A percentile compares a stretch with the other conserved stretches of the same genome.
Conservation (phyloP, 2,329 filamentous ascomycete genomes). For the Xylariaceae sp. region DNA sequence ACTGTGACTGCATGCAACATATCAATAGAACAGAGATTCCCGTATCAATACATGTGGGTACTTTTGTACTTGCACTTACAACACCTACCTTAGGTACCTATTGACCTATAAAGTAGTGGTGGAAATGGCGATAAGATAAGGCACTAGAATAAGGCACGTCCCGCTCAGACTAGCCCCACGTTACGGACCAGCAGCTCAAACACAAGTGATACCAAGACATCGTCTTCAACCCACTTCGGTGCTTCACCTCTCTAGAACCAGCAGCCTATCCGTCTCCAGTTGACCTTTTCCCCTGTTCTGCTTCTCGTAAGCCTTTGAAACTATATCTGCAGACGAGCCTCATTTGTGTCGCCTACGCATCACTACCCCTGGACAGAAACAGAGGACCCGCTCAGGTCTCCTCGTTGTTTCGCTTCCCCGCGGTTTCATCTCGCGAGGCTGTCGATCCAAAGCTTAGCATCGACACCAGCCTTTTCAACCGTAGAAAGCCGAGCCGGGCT, state of each 20-base stretch:
- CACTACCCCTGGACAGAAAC: constrained; percentile 3
- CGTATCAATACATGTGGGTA: no score
- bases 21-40: no score
- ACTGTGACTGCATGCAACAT: no score
- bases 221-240: constrained; percentile 5
- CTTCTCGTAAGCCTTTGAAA: no score
- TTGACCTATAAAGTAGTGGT: no score
- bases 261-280: no score
- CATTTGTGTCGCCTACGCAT: background rate
- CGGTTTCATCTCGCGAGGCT: constrained; percentile 23
- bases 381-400: background rate
- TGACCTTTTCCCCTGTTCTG: no score
- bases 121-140: no score
- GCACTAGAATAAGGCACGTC: no score
- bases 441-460: constrained; percentile 25
- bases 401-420: background rate
- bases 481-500: constrained; percentile 7
- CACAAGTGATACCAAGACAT: constrained; percentile 34
- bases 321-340: background rate
- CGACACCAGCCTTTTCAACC: constrained; percentile 18
- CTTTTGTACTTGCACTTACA: no score
- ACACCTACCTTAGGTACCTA: no score
- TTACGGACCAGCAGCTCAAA: constrained; percentile 34
- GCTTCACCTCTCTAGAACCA: constrained; percentile 5
- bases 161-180: constrained; percentile 11